phyloP scores from a whole-genome alignment of 768 basidiomycete species.

The Epithele typhae region DNA sequence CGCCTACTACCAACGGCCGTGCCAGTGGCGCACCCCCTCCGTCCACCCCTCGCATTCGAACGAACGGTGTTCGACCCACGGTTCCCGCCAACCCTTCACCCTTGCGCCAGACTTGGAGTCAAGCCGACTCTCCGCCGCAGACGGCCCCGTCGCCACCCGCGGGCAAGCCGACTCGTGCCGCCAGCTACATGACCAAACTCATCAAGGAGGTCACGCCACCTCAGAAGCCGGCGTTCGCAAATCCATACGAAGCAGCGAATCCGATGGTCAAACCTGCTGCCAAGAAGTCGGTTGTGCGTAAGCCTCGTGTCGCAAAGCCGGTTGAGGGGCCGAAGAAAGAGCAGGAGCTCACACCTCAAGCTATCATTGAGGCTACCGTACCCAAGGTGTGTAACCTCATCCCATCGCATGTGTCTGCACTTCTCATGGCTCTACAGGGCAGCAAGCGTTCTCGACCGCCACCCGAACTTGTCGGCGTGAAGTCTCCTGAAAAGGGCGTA shows the following conservation, averaged over 20 bases:
- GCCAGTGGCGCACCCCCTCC: constrained; percentile 15
- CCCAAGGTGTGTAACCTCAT: constrained; percentile 62
- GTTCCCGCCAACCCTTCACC: constrained; percentile 69
- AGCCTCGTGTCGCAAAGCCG: constrained; percentile 36
- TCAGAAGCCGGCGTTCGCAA: constrained; percentile 62
- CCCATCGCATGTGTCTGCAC: no score
- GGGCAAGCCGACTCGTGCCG: constrained; percentile 57
- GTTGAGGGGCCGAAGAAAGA: constrained; percentile 22
- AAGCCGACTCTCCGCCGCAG: constrained; percentile 38
- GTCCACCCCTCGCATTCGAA: constrained; percentile 15
- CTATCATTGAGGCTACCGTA: constrained; percentile 73
- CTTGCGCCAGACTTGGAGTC: constrained; percentile 67
- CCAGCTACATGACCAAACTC: constrained; percentile 63
- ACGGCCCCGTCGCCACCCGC: constrained; percentile 31
- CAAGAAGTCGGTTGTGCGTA: constrained; percentile 37
- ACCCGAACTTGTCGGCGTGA: constrained; percentile 33
- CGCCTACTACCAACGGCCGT: constrained; percentile 12
- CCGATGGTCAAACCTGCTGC: constrained; percentile 51
- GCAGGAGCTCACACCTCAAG: constrained; percentile 46
- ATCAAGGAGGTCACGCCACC: constrained; percentile 65
- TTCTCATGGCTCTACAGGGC: constrained; percentile 41
- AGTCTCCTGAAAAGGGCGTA: constrained; percentile 29
- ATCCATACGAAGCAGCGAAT: constrained; percentile 74
- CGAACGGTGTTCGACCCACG: constrained; percentile 43
- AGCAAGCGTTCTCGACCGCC: constrained; percentile 76